Base-by-base conservation (phyloP, 176 grass and related monocot genomes). In the Carex scoparia region DNA sequence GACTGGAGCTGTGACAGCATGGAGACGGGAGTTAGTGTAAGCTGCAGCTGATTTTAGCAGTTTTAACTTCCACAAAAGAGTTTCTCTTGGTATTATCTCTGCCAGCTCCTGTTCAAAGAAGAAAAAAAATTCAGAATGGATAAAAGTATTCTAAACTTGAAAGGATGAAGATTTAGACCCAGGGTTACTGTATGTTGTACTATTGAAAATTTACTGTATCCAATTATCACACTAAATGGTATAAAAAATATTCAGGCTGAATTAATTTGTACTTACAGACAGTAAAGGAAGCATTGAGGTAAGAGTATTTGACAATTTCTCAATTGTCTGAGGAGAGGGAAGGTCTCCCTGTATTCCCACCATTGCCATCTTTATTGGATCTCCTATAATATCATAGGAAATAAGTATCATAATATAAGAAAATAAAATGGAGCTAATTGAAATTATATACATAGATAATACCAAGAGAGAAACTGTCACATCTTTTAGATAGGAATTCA, bases 61-160 rank as follows among this genome's bases (percentile, higher is more conserved):
- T 51, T 91, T 93, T 6, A 98, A 91, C 84, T 92, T 98, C 95
- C 95, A 98, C 40, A 98, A 35, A 87, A 98, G 93, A 83, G 95
- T 93, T 69, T 98, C 88, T 79, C 80, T 94, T 85, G 95, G 95
- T 92, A 98, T 98, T 53, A 98, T 95, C 85, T 98, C 93, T 63
- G 91, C 80, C 61, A 98, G 86, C 82, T 93, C 91, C 95, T 98
- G 77, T 80, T 69, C 51, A 16, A 35, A 46, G 62, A 56, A 33
- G 30, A 63, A 3, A 27, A 3, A 27, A 77, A 65, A 14, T 57
- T 51, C 10, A 78, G 12, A 77, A 78, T 55, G 1, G 4, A 71
- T 71, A 32, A 57, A 53, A 30, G 10, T 33, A 78, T 27, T 27
- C 27, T 9, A 8, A 16, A 35, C 57, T 76, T 11, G 0, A 9